phyloP scores from a whole-genome alignment of 805 yeast species.

The Starmera amethionina region DNA sequence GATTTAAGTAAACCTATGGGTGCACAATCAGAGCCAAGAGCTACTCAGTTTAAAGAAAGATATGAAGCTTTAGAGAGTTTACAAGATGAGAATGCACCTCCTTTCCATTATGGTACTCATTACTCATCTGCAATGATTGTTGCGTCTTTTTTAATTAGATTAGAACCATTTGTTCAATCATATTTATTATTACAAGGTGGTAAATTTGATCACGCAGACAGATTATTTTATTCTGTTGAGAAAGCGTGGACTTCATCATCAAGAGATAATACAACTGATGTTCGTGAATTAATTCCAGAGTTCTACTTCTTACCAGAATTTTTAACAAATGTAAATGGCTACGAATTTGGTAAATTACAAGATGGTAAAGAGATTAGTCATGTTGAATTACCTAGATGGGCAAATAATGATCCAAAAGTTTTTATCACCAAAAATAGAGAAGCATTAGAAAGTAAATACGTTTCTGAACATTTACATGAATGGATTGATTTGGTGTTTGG shows the following conservation, averaged over 20 bases:
- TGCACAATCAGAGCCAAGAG: constrained; percentile 59
- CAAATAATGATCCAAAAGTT: constrained; percentile 61
- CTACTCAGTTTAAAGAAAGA: constrained; percentile 55
- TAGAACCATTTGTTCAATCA: constrained; percentile 75
- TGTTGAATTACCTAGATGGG: constrained; percentile 79
- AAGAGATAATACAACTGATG: constrained; percentile 74
- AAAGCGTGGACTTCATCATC: constrained; percentile 80
- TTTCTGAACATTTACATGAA: constrained; percentile 60
- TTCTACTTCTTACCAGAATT: constrained; percentile 79
- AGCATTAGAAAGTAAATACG: constrained; percentile 77
- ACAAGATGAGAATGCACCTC: constrained; percentile 49
- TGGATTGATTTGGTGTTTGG: constrained; percentile 91
- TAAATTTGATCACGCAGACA: constrained; percentile 79
- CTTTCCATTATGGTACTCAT: constrained; percentile 90
- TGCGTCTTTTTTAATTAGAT: constrained; percentile 64
- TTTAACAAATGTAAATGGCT: constrained; percentile 51
- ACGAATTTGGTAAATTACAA: constrained; percentile 65
- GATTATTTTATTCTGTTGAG: constrained; percentile 65
- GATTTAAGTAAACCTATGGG: constrained; percentile 90
- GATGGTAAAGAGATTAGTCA: constrained; percentile 44
- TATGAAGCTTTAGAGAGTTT: constrained; percentile 61
- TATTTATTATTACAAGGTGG: constrained; percentile 79
- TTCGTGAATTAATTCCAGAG: constrained; percentile 80
- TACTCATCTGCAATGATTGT: constrained; percentile 93
- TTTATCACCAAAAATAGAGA: constrained; percentile 70